Conservation (phyloP, 805 yeast species). For the Brettanomyces bruxellensis region DNA sequence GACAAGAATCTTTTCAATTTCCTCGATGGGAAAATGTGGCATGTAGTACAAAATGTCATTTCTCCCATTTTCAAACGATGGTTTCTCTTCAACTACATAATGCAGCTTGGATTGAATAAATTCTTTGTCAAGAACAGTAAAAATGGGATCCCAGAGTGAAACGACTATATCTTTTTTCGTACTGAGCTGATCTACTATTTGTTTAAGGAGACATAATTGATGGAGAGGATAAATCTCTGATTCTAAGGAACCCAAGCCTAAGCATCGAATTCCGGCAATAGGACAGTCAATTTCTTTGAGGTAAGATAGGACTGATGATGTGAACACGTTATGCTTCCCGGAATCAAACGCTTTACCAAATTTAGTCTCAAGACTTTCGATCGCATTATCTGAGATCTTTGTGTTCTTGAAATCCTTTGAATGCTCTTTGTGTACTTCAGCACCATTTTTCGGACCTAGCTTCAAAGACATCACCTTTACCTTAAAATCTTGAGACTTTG, state of each 20-base stretch:
- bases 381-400: background rate
- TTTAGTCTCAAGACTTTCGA: background rate
- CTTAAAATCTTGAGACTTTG: too few species aligned
- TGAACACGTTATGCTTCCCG: background rate
- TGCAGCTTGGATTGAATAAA: slow-evolving; percentile 10
- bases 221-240: slow-evolving; percentile 15
- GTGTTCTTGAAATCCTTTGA: too few species aligned
- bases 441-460: too few species aligned
- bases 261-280: slow-evolving; percentile 14
- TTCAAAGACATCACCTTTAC: too few species aligned
- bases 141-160: slow-evolving; percentile 26
- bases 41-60: slow-evolving; percentile 17
- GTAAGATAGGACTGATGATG: background rate
- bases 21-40: slow-evolving; percentile 27
- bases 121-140: slow-evolving; percentile 13
- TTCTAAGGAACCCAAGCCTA: slow-evolving; percentile 23
- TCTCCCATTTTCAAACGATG: background rate
- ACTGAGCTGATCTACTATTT: slow-evolving; percentile 8
- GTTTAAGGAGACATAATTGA: slow-evolving; percentile 19
- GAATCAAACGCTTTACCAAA: background rate
- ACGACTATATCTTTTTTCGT: slow-evolving; percentile 3
- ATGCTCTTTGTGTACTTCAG: too few species aligned
- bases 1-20: slow-evolving; percentile 18
- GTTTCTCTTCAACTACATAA: slow-evolving; percentile 11
- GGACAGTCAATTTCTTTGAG: background rate